phyloP scores from a whole-genome alignment of 169 alveolate genomes.

The Cryptosporidium sp. region DNA sequence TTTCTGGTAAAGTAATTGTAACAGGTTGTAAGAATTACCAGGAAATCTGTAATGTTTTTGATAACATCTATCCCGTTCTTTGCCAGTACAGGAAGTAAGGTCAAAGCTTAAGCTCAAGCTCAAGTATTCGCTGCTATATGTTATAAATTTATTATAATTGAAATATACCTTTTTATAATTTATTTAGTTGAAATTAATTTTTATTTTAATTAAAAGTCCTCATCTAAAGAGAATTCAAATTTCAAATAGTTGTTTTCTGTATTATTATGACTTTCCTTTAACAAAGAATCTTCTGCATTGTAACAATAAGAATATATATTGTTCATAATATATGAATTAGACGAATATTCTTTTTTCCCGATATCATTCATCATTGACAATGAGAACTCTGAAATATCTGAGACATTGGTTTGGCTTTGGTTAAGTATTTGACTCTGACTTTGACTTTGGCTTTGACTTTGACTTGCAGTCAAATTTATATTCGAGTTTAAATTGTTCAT shows the following conservation, averaged over 20 bases:
- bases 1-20: slow-evolving; percentile 97
- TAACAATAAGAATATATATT: neutral
- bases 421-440: neutral
- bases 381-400: neutral
- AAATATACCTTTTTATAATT: neutral
- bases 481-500: slow-evolving; percentile 34
- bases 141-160: neutral
- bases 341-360: neutral
- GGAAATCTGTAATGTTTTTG: slow-evolving; percentile 90
- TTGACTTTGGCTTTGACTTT: neutral
- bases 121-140: neutral
- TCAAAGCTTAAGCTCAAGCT: neutral
- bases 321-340: neutral
- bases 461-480: slow-evolving; percentile 12
- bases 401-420: slow-evolving; percentile 5
- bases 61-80: slow-evolving; percentile 91
- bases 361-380: neutral
- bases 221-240: slow-evolving; percentile 40
- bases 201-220: slow-evolving; percentile 41
- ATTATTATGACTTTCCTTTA: neutral
- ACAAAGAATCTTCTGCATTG: neutral
- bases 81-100: slow-evolving; percentile 86
- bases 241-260: neutral
- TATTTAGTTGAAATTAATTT: neutral
- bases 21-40: slow-evolving; percentile 97